A percentile compares a stretch with the other conserved stretches of the same genome.
phyloP scores from a whole-genome alignment of 495 filamentous ascomycete genomes.

The Penicillium antarcticum region DNA sequence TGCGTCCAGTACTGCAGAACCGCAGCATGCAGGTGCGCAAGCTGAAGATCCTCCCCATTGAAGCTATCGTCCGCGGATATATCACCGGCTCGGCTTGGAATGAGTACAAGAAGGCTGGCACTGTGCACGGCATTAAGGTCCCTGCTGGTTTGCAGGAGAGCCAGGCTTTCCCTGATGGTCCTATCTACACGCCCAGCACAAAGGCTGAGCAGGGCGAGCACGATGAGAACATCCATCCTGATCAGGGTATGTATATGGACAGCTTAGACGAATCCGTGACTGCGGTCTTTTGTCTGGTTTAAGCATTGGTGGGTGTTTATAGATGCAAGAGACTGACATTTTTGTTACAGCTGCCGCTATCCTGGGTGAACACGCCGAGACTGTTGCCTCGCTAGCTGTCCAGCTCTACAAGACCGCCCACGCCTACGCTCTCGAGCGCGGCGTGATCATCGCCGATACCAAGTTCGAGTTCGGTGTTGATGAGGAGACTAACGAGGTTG shows the following conservation, averaged over 20 bases:
- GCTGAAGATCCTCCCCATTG: slow-evolving; percentile 78
- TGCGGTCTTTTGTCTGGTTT: no score
- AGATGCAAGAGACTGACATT: background rate
- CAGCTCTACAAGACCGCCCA: slow-evolving; percentile 69
- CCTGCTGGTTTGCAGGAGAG: slow-evolving; percentile 68
- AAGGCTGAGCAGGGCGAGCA: slow-evolving; percentile 83
- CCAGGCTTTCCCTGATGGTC: slow-evolving; percentile 61
- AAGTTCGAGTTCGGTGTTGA: slow-evolving; percentile 85
- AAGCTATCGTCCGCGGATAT: slow-evolving; percentile 90
- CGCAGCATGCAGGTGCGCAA: slow-evolving; percentile 82
- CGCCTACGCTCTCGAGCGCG: slow-evolving; percentile 69
- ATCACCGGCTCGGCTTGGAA: slow-evolving; percentile 91
- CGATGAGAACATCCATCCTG: slow-evolving; percentile 88
- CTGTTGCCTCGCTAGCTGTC: slow-evolving; percentile 70
- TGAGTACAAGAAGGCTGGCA: slow-evolving; percentile 70
- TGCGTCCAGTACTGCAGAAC: slow-evolving; percentile 54
- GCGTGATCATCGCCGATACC: slow-evolving; percentile 89
- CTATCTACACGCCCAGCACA: slow-evolving; percentile 86
- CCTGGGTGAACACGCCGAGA: slow-evolving; percentile 71
- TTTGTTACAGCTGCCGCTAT: slow-evolving; percentile 53
- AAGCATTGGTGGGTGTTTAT: no score
- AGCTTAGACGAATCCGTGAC: no score
- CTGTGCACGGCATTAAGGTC: slow-evolving; percentile 75
- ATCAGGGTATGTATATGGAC: slow-evolving; percentile 44
- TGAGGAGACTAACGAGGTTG: slow-evolving; percentile 67